Base-by-base conservation (phyloP, 352 stramenopile genomes). In the Pythium sp. region DNA sequence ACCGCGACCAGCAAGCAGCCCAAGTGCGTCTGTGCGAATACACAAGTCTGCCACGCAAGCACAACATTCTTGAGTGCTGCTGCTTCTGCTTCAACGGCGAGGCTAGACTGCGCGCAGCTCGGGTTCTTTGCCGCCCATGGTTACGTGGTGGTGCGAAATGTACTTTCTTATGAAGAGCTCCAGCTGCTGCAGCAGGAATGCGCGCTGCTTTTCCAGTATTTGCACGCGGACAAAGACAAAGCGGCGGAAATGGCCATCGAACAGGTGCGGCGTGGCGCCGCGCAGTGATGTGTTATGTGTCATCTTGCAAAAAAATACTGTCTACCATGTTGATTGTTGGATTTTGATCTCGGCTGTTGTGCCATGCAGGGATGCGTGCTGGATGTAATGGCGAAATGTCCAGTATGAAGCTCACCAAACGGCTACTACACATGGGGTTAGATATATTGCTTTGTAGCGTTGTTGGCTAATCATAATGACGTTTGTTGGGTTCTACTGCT, bases 311-410 rank as follows among this genome's bases (percentile, higher is more conserved):
- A 14, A 20, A 46, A 7, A 38, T 7, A 46, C 12, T 12, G 38
- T 46, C 38, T 46, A 46, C 15, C 18, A 18, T 41, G 15, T n/a
- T 59, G 53, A 32, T 22, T 2, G 24, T 36, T 8, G 14, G 12
- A 36, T 34, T 3, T 22, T 36, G 24, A 36, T 30, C n/a, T 28
- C 32, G 30, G 7, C 18, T 43, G 15, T 59, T 58, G 43, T 22
- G 20, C 15, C 47, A 15, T 22, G 2, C 22, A 80, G 71, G 82
- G 82, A 34, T 91, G 82, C 51, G 80, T 91, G n/a, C 32, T 91
- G 22, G 82, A 91, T 43, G 62, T 81, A 22, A 78, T 91, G 71
- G 76, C 79, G n/a, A 67, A 84, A 4, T 84, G 64, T 72, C 82
- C 80, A 41, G 80, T 90, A 56, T 28, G 73, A 11, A 18, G 46